These are phyloP conservation scores for Hymenoscyphus fructigenus DNA, from an alignment of 2,329 filamentous ascomycete species.

Conservation along the genomic window DNA sequence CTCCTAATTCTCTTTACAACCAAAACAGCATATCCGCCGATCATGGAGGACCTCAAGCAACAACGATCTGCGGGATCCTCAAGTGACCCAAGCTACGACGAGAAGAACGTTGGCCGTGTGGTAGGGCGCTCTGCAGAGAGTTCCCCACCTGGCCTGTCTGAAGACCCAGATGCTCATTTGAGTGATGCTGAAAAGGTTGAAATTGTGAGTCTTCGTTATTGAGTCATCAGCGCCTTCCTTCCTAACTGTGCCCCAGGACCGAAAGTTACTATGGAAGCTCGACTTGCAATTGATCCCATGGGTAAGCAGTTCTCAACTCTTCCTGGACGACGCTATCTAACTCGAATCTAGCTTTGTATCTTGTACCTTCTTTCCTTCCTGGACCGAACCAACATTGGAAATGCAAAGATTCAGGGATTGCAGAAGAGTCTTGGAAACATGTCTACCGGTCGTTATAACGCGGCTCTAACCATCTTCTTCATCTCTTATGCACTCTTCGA, in stretches of 20 bases:
- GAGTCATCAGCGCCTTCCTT: not conserved
- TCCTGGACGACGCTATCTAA: slow-evolving; percentile 17
- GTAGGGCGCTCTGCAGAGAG: not conserved
- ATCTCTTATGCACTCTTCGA: slow-evolving; percentile 70
- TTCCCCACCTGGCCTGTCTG: not conserved
- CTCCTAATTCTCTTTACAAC: not conserved
- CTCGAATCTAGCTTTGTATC: slow-evolving; percentile 51
- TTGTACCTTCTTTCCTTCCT: slow-evolving; percentile 69
- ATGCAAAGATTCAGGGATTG: slow-evolving; percentile 65
- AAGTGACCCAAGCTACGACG: not conserved
- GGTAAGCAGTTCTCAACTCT: slow-evolving; percentile 14
- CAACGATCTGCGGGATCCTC: not conserved
- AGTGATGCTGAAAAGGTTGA: slow-evolving; percentile 56
- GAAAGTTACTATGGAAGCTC: slow-evolving; percentile 22
- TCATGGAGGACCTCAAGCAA: not conserved
- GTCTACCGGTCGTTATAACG: slow-evolving; percentile 58
- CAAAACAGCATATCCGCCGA: not conserved
- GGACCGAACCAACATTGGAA: slow-evolving; percentile 73
- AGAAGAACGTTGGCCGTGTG: not conserved
- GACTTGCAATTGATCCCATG: slow-evolving; percentile 35
- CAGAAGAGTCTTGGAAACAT: slow-evolving; percentile 37
- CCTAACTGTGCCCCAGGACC: slow-evolving; percentile 15
- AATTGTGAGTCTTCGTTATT: slow-evolving; percentile 47
- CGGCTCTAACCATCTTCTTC: slow-evolving; percentile 75
- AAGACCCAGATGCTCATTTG: slow-evolving; percentile 61